A percentile compares a stretch with the other conserved stretches of the same genome.
phyloP scores from a whole-genome alignment of 1,284 basidiomycete genomes.

The Chondrostereum purpureum region DNA sequence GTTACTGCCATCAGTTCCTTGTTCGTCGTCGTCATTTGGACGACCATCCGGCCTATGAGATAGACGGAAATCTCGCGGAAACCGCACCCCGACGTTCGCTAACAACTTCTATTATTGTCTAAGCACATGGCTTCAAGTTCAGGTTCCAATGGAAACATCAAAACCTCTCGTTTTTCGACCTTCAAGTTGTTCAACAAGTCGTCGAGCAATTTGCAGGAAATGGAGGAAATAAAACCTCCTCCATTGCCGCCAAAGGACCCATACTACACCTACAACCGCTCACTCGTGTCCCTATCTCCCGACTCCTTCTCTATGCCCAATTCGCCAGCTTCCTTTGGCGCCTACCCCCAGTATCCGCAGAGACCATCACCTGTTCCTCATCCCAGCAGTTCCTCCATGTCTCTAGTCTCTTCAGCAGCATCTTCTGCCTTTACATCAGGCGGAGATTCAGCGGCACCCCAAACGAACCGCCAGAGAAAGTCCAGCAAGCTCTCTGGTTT shows the following conservation, averaged over 20 bases:
- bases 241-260: slow-evolving; percentile 64
- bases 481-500: slow-evolving; percentile 34
- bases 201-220: slow-evolving; percentile 21
- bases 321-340: slow-evolving; percentile 20
- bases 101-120: neutral
- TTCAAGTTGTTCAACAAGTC: slow-evolving; percentile 54
- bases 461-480: slow-evolving; percentile 23
- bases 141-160: slow-evolving; percentile 8
- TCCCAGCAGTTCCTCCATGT: slow-evolving; percentile 20
- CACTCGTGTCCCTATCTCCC: slow-evolving; percentile 45
- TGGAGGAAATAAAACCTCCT: slow-evolving; percentile 36
- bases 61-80: neutral
- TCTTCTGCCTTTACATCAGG: slow-evolving; percentile 17
- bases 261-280: slow-evolving; percentile 47
- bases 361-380: slow-evolving; percentile 4
- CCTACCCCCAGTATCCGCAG: slow-evolving; percentile 19
- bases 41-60: neutral
- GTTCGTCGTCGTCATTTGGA: neutral
- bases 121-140: neutral
- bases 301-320: slow-evolving; percentile 22
- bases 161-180: slow-evolving; percentile 49
- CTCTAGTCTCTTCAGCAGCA: slow-evolving; percentile 24
- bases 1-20: neutral
- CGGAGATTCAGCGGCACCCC: slow-evolving; percentile 16
- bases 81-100: neutral